These are phyloP conservation scores for Halocafeteria seosinensis DNA, from an alignment of 108 stramenopile species.

Conservation along the genomic window DNA sequence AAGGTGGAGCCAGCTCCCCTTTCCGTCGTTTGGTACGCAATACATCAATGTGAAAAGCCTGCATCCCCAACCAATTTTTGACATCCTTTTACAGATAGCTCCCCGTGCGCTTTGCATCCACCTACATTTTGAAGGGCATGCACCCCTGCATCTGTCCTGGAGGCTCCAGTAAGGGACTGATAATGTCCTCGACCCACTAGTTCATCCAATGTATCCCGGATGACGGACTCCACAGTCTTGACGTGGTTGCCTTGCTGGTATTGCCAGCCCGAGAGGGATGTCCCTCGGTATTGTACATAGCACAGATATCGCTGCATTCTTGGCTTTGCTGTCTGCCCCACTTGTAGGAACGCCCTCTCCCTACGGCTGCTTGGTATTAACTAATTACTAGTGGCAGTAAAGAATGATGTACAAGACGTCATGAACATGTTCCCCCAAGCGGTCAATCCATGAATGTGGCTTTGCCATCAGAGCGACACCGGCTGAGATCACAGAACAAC, in stretches of 20 bases:
- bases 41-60: background rate
- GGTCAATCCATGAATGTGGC: no score
- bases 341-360: no score
- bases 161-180: background rate
- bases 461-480: no score
- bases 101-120: background rate
- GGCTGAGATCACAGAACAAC: no score
- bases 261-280: background rate
- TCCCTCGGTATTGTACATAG: background rate
- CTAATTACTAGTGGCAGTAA: no score
- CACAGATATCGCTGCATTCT: background rate
- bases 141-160: background rate
- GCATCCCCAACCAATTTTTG: background rate
- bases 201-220: background rate
- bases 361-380: no score
- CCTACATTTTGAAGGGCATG: background rate
- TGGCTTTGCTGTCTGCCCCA: no score
- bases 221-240: background rate
- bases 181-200: background rate
- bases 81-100: background rate
- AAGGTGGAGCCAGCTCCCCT: background rate
- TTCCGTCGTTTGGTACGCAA: background rate
- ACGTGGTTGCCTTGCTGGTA: background rate
- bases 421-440: no score
- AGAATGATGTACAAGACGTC: no score